Conservation (phyloP, 768 basidiomycete species). For the Podaxis sp. region DNA sequence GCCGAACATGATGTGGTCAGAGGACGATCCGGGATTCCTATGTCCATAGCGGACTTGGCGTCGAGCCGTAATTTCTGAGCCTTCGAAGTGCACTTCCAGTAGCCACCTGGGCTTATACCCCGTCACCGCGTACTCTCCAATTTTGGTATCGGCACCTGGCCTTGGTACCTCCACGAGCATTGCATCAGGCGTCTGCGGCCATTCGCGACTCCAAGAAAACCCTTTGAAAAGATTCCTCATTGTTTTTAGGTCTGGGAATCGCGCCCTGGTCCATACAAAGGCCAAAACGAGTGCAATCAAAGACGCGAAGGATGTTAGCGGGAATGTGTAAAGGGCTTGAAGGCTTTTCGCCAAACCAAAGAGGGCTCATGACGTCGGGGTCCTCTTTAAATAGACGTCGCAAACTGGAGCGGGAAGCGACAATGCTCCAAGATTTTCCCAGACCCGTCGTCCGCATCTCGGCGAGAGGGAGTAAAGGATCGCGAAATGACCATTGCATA, state of each 20-base stretch:
- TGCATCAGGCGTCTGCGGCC: background rate
- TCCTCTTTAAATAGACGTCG: background rate
- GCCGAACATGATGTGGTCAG: no score
- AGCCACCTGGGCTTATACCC: background rate
- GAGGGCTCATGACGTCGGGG: background rate
- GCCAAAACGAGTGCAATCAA: background rate
- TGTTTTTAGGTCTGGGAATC: background rate
- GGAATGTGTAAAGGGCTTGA: background rate
- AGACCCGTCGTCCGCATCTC: background rate
- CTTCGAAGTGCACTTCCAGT: slow-evolving; percentile 5
- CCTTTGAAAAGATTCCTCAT: background rate
- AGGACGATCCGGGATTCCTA: no score
- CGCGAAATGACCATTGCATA: background rate
- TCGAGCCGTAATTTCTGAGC: background rate
- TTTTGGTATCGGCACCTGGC: background rate
- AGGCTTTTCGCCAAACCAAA: slow-evolving; percentile 6
- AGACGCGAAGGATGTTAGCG: background rate
- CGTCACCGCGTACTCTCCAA: background rate
- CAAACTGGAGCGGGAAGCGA: background rate
- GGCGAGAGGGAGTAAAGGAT: background rate
- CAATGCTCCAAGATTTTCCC: background rate
- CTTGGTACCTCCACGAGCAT: background rate
- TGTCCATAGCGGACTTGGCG: slow-evolving; percentile 3
- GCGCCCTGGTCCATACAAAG: background rate
- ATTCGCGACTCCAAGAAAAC: background rate